Conservation (phyloP, 768 basidiomycete genomes). For the Naganishia friedmannii region DNA sequence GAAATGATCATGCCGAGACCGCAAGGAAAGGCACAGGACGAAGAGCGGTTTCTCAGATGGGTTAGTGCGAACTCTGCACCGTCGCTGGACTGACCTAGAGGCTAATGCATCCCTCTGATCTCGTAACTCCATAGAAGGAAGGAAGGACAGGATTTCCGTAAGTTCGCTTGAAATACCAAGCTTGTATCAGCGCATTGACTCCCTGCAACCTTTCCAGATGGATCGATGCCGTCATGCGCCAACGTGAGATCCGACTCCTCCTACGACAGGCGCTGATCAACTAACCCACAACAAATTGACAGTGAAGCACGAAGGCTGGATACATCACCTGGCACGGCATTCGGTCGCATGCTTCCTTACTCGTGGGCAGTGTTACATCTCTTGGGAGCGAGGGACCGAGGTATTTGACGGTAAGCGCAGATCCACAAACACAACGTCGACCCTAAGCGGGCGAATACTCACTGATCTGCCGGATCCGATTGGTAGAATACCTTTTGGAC, state of each 20-base stretch:
- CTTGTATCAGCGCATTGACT: background rate
- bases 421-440: background rate
- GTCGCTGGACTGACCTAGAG: background rate
- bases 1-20: conserved; percentile 46
- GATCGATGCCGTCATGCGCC: conserved; percentile 53
- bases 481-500: conserved; percentile 50
- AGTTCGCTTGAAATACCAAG: conserved; percentile 28
- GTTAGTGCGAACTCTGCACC: background rate
- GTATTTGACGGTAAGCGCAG: conserved; percentile 51
- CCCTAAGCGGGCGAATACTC: background rate
- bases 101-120: conserved; percentile 17
- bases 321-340: conserved; percentile 53
- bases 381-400: conserved; percentile 54
- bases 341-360: conserved; percentile 54
- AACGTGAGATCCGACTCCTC: conserved; percentile 27
- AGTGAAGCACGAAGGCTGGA: conserved; percentile 52
- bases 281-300: background rate
- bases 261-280: background rate
- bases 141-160: conserved; percentile 52
- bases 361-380: conserved; percentile 53
- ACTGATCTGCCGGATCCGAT: background rate
- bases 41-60: conserved; percentile 47
- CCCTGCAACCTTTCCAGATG: conserved; percentile 31
- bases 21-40: conserved; percentile 39
- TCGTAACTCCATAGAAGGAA: conserved; percentile 35